These are phyloP conservation scores for Hypomontagnella submonticulosa DNA, from an alignment of 495 filamentous ascomycete species.

Conservation along the genomic window DNA sequence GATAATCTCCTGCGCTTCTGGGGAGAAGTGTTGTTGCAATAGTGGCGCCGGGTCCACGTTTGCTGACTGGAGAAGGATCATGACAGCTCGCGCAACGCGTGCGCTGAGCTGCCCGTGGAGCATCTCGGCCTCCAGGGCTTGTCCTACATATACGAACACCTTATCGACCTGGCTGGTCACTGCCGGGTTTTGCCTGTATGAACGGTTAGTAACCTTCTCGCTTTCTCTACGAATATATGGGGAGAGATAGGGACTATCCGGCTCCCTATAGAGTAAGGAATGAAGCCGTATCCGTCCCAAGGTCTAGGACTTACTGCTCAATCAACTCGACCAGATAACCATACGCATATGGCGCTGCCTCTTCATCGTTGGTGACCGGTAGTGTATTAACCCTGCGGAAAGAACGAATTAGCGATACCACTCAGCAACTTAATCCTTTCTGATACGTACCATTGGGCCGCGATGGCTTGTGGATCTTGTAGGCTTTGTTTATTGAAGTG, in stretches of 20 bases:
- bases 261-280: background rate
- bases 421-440: background rate
- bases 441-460: constrained; percentile 71
- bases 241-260: background rate
- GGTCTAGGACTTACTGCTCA: constrained; percentile 79
- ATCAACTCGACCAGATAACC: constrained; percentile 90
- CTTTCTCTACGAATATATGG: background rate
- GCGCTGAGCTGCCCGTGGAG: constrained; percentile 82
- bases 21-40: constrained; percentile 70
- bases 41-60: constrained; percentile 76
- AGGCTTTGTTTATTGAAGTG: constrained; percentile 86
- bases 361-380: constrained; percentile 94
- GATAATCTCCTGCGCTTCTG: constrained; percentile 80
- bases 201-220: constrained; percentile 12
- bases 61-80: constrained; percentile 74
- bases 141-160: constrained; percentile 82
- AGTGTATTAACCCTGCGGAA: constrained; percentile 72
- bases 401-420: constrained; percentile 13
- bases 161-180: constrained; percentile 78
- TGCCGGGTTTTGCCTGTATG: constrained; percentile 81
- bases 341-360: constrained; percentile 97
- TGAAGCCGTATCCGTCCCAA: background rate
- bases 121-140: constrained; percentile 90
- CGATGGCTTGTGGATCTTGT: constrained; percentile 74
- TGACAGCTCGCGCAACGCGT: constrained; percentile 77